Evolutionary conservation across 495 filamentous ascomycete species (phyloP).

Genomic region (Parathielavia appendiculata): DNA sequence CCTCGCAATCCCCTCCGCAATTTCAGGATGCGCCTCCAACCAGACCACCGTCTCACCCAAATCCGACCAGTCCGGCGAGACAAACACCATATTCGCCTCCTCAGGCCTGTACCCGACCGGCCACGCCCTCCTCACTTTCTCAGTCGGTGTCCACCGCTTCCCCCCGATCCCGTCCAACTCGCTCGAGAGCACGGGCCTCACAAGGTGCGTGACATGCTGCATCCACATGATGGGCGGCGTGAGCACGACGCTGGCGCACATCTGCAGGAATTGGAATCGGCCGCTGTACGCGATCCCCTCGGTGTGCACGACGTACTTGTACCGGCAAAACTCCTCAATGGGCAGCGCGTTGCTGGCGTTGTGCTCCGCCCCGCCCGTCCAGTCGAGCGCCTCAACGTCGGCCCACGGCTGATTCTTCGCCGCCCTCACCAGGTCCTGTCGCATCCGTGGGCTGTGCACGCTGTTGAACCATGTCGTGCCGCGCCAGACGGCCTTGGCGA

Average conservation of each 20-base stretch:
- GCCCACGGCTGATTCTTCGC: slow-evolving; percentile 42
- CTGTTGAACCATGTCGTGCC: slow-evolving; percentile 53
- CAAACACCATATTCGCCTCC: slow-evolving; percentile 50
- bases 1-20: slow-evolving; percentile 47
- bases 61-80: slow-evolving; percentile 49
- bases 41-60: slow-evolving; percentile 42
- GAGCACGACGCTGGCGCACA: slow-evolving; percentile 46
- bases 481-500: slow-evolving; percentile 64
- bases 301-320: slow-evolving; percentile 54
- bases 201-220: slow-evolving; percentile 48
- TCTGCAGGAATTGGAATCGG: slow-evolving; percentile 49
- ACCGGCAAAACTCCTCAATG: slow-evolving; percentile 48
- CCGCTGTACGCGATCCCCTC: slow-evolving; percentile 58
- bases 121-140: slow-evolving; percentile 32
- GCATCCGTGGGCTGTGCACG: slow-evolving; percentile 37
- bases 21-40: slow-evolving; percentile 38
- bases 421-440: slow-evolving; percentile 40
- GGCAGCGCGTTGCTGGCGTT: slow-evolving; percentile 36
- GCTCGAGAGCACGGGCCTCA: slow-evolving; percentile 39
- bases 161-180: slow-evolving; percentile 21
- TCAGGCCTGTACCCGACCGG: slow-evolving; percentile 32
- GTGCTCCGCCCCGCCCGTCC: slow-evolving; percentile 18
- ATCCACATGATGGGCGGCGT: slow-evolving; percentile 46
- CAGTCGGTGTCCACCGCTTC: slow-evolving; percentile 19
- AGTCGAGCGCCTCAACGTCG: slow-evolving; percentile 45